Percentiles rank a stretch among this genome's conserved stretches.
Conservation (phyloP, 345 rosid species). For the Populus davidiana region DNA sequence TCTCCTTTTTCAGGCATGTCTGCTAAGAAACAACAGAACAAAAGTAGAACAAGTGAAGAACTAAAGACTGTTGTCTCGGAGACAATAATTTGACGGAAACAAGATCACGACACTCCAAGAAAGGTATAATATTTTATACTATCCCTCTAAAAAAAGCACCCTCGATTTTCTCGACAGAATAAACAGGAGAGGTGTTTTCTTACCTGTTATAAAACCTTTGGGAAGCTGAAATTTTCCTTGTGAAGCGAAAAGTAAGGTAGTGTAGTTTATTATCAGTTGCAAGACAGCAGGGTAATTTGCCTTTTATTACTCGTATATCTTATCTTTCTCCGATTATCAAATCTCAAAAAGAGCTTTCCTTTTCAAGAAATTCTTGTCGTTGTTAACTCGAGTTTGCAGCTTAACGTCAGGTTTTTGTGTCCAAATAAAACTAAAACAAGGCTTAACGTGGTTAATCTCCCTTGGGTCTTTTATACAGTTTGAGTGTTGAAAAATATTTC, state of each 20-base stretch:
- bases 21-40: slow-evolving; percentile 16
- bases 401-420: too few species aligned
- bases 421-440: too few species aligned
- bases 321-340: too few species aligned
- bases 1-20: slow-evolving; percentile 66
- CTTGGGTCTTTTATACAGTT: too few species aligned
- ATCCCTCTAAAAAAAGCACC: not conserved
- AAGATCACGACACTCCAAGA: not conserved
- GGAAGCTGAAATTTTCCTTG: not conserved
- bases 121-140: not conserved
- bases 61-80: not conserved
- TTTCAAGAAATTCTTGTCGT: too few species aligned
- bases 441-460: too few species aligned
- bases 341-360: too few species aligned
- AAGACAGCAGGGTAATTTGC: not conserved
- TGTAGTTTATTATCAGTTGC: not conserved
- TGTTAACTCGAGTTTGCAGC: too few species aligned
- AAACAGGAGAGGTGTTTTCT: not conserved
- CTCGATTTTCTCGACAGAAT: slow-evolving; percentile 9
- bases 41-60: not conserved
- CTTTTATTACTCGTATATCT: not conserved
- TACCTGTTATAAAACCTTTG: not conserved
- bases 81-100: not conserved
- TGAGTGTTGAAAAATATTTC: too few species aligned
- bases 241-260: not conserved